phyloP scores from a whole-genome alignment of 2,329 filamentous ascomycete genomes.

The Pseudogymnoascus sp. region DNA sequence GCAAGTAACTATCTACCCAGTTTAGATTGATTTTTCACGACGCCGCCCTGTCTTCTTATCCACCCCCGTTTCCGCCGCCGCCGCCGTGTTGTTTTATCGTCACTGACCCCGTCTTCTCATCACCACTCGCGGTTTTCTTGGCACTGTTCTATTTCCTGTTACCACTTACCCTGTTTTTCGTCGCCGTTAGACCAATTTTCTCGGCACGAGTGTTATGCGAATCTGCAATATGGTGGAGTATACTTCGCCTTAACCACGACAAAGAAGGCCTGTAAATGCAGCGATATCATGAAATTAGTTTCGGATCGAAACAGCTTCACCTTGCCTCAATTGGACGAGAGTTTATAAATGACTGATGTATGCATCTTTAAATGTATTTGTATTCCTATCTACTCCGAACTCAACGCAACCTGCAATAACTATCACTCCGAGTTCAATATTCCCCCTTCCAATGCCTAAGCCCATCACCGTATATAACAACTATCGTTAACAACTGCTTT shows the following conservation, averaged over 20 bases:
- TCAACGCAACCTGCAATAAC: conserved; percentile 1
- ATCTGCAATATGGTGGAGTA: not conserved
- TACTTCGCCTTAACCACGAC: not conserved
- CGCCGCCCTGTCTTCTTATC: too few species aligned
- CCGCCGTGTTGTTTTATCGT: too few species aligned
- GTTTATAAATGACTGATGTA: not conserved
- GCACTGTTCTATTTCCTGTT: not conserved
- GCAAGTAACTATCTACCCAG: too few species aligned
- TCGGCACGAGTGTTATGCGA: not conserved
- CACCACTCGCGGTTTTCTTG: not conserved
- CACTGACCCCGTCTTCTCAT: too few species aligned
- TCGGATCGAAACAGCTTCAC: not conserved
- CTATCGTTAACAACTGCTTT: not conserved
- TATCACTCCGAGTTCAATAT: not conserved
- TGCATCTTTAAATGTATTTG: not conserved
- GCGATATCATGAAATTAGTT: not conserved
- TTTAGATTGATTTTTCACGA: too few species aligned
- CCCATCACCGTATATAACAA: conserved; percentile 1
- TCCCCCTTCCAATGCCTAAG: not conserved
- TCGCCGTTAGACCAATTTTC: not conserved
- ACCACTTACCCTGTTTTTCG: not conserved
- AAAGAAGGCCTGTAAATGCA: not conserved
- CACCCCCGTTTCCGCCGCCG: too few species aligned
- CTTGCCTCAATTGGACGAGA: not conserved
- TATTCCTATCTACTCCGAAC: not conserved